Conservation (phyloP, 1,139 yeast species). For the Zygotorulaspora mrakii region DNA sequence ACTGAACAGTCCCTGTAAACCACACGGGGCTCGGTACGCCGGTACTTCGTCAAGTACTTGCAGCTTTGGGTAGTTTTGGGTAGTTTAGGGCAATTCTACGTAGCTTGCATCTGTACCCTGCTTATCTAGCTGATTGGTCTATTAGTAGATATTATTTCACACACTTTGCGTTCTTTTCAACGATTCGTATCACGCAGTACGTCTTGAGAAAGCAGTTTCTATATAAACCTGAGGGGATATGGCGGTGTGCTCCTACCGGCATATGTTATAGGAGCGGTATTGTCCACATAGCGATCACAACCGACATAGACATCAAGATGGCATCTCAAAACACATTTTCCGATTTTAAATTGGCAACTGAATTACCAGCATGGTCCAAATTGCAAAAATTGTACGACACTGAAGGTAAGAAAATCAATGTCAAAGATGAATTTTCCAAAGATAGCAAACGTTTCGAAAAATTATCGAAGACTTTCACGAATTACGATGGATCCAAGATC, state of each 20-base stretch:
- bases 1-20: no score
- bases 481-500: constrained; percentile 82
- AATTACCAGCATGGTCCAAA: constrained; percentile 80
- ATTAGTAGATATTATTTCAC: background rate
- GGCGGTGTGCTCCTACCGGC: background rate
- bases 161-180: constrained; percentile 1
- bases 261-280: no score
- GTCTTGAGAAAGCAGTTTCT: background rate
- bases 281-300: no score
- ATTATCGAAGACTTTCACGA: constrained; percentile 70
- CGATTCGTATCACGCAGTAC: background rate
- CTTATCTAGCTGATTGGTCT: background rate
- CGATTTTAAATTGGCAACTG: constrained; percentile 63
- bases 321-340: constrained; percentile 39
- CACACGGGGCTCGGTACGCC: no score
- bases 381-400: constrained; percentile 67
- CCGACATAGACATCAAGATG: no score
- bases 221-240: constrained; percentile 1
- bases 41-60: no score
- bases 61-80: no score
- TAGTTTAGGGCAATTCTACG: no score
- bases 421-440: constrained; percentile 68
- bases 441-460: constrained; percentile 75
- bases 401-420: constrained; percentile 64
- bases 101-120: no score